A percentile compares a stretch with the other conserved stretches of the same genome.
phyloP scores from a whole-genome alignment of 176 grass and related monocot species.

The Zea luxurians region DNA sequence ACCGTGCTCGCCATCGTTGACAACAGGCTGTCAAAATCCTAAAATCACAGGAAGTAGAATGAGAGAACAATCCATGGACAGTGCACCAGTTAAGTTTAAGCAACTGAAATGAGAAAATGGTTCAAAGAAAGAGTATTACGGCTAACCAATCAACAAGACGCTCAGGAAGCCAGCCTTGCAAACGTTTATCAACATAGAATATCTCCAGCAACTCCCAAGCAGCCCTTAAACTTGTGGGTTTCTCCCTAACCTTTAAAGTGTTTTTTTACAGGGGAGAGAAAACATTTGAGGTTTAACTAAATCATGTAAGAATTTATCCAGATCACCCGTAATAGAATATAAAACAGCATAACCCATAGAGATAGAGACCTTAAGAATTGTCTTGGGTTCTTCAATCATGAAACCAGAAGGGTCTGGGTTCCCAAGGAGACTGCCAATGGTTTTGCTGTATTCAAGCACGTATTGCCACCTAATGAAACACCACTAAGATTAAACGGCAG shows the following conservation, averaged over 20 bases:
- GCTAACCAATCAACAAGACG: constrained; percentile 97
- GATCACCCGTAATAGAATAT: constrained; percentile 13
- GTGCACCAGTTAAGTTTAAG: constrained; percentile 1
- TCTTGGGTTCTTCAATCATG: constrained; percentile 72
- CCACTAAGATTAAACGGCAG: constrained; percentile 3
- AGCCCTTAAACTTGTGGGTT: constrained; percentile 72
- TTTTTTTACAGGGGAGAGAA: constrained; percentile 26
- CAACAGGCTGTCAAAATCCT: constrained; percentile 84
- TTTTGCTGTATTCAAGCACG: constrained; percentile 86
- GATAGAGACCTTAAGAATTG: constrained; percentile 62
- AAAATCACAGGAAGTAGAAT: constrained; percentile 34
- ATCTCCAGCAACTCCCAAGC: constrained; percentile 97
- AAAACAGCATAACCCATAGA: constrained; percentile 1
- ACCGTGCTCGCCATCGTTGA: constrained; percentile 51
- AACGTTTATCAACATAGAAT: constrained; percentile 92
- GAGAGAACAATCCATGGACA: background rate
- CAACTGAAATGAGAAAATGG: constrained; percentile 18
- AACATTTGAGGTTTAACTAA: constrained; percentile 2
- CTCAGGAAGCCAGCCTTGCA: constrained; percentile 88
- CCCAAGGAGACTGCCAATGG: constrained; percentile 66
- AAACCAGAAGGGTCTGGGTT: constrained; percentile 37
- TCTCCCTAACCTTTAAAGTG: constrained; percentile 54
- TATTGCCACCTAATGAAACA: constrained; percentile 69
- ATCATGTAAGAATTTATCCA: constrained; percentile 11
- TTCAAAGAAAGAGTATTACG: constrained; percentile 67